Percentiles rank a stretch among this genome's conserved stretches.
phyloP scores from a whole-genome alignment of 1,284 basidiomycete genomes.

The Heterobasidion irregulare region DNA sequence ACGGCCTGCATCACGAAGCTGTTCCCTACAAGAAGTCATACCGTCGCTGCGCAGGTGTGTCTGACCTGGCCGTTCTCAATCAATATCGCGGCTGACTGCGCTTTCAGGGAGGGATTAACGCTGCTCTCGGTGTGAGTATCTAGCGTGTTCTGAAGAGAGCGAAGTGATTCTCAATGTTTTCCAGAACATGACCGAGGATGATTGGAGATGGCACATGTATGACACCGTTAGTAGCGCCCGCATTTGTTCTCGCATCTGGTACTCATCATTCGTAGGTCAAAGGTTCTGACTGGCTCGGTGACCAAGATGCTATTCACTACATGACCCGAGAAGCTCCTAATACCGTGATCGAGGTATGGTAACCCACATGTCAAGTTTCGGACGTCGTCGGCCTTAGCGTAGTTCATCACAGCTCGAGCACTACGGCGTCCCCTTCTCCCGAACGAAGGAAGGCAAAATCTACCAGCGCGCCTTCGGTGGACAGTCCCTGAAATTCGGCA shows the following conservation, averaged over 20 bases:
- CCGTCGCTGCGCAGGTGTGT: conserved; percentile 90
- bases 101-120: conserved; percentile 93
- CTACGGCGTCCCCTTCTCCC: conserved; percentile 97
- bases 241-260: neutral
- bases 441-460: conserved; percentile 99
- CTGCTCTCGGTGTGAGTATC: conserved; percentile 81
- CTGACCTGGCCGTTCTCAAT: neutral
- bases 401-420: conserved; percentile 76
- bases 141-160: neutral
- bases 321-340: conserved; percentile 96
- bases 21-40: conserved; percentile 99
- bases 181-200: conserved; percentile 97
- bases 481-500: conserved; percentile 95
- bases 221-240: conserved; percentile 67
- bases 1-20: conserved; percentile 98
- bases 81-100: conserved; percentile 13
- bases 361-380: neutral
- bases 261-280: conserved; percentile 57
- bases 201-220: conserved; percentile 99
- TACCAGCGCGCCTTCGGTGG: conserved; percentile 99
- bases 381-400: neutral
- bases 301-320: conserved; percentile 99
- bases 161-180: conserved; percentile 4
- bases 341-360: conserved; percentile 82
- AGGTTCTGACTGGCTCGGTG: conserved; percentile 99